A percentile compares a stretch with the other conserved stretches of the same genome.
These are phyloP conservation scores for Gelatoporia subvermispora DNA, from an alignment of 768 basidiomycete genomes.

Conservation along the genomic window DNA sequence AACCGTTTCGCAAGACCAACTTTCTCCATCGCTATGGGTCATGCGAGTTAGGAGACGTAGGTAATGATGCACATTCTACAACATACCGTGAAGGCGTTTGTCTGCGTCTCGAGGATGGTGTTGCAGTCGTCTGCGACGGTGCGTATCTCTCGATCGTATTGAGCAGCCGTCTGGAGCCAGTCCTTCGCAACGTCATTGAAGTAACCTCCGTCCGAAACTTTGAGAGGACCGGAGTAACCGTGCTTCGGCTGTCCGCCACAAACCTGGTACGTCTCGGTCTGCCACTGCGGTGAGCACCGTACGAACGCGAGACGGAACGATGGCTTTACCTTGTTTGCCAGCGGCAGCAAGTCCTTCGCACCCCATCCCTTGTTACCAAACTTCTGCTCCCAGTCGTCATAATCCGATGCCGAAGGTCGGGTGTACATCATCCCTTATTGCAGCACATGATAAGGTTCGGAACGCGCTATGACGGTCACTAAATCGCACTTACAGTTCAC, in stretches of 20 bases:
- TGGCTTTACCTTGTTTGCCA: slow-evolving; percentile 43
- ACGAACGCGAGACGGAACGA: not conserved
- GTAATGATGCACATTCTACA: too few species aligned
- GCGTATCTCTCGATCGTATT: slow-evolving; percentile 19
- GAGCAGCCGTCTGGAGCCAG: slow-evolving; percentile 20
- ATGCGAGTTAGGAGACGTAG: too few species aligned
- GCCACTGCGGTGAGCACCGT: not conserved
- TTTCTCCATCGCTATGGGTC: slow-evolving; percentile 59
- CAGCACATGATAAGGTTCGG: too few species aligned
- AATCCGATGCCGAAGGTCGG: slow-evolving; percentile 54
- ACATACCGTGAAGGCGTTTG: too few species aligned
- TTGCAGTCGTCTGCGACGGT: slow-evolving; percentile 11
- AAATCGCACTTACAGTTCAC: slow-evolving; percentile 44
- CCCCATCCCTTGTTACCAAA: slow-evolving; percentile 55
- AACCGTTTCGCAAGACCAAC: too few species aligned
- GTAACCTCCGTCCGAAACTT: slow-evolving; percentile 24
- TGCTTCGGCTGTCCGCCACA: slow-evolving; percentile 31
- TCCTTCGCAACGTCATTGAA: slow-evolving; percentile 19
- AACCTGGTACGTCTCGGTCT: slow-evolving; percentile 38
- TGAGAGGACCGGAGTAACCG: slow-evolving; percentile 44
- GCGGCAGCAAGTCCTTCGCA: slow-evolving; percentile 46
- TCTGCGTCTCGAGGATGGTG: too few species aligned
- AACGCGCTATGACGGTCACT: too few species aligned
- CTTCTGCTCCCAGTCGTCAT: slow-evolving; percentile 50
- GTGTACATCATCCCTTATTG: slow-evolving; percentile 47